Conservation (phyloP, 371 early-diverging fungal species). For the Rozella allomycis region DNA sequence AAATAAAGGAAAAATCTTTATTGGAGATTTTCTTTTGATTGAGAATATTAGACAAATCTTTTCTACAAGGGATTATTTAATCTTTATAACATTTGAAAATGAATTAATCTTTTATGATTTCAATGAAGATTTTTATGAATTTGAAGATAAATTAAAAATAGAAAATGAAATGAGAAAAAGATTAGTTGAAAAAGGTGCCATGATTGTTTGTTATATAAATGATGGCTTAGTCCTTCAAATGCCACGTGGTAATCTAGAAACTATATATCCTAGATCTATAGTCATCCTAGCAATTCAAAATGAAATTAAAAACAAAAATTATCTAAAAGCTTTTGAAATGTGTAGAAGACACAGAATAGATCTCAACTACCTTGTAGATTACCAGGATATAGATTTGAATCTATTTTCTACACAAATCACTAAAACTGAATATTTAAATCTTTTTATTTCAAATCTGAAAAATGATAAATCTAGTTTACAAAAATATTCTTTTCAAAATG, state of each 20-base stretch:
- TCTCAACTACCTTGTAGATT: slow-evolving; percentile 65
- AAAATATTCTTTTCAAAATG: slow-evolving; percentile 15
- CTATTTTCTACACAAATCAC: slow-evolving; percentile 50
- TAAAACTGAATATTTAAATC: slow-evolving; percentile 63
- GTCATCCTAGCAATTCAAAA: slow-evolving; percentile 58
- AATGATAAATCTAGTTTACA: slow-evolving; percentile 4
- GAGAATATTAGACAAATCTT: too few relatives aligned
- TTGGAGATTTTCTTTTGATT: too few relatives aligned
- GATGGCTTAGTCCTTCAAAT: too few relatives aligned
- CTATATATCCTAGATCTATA: slow-evolving; percentile 75
- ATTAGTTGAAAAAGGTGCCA: too few relatives aligned
- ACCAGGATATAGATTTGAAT: slow-evolving; percentile 38
- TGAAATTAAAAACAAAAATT: slow-evolving; percentile 40
- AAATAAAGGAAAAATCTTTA: too few relatives aligned
- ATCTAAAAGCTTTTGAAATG: slow-evolving; percentile 49
- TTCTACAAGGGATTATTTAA: too few relatives aligned
- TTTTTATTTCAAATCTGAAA: slow-evolving; percentile 62
- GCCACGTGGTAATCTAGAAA: slow-evolving; percentile 92
- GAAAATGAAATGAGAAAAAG: too few relatives aligned
- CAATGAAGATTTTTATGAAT: too few relatives aligned
- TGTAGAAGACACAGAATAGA: slow-evolving; percentile 83
- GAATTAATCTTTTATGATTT: too few relatives aligned
- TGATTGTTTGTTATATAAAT: too few relatives aligned
- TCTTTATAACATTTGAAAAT: too few relatives aligned
- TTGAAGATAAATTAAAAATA: too few relatives aligned